These are phyloP conservation scores for Tolypocladium ovalisporum DNA, from an alignment of 2,329 filamentous ascomycete species.

Conservation along the genomic window DNA sequence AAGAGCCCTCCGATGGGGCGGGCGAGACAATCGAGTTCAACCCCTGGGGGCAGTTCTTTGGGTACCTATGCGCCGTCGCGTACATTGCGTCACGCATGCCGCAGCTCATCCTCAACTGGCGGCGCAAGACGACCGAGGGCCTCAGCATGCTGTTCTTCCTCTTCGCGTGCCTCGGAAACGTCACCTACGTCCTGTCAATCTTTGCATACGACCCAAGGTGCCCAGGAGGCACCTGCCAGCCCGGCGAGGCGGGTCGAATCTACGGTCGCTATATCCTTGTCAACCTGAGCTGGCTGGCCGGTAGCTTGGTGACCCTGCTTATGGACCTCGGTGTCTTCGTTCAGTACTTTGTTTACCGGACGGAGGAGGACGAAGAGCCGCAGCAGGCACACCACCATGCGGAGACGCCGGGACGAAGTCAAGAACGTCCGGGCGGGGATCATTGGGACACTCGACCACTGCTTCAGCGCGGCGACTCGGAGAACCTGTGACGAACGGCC, in stretches of 20 bases:
- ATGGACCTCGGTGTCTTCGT: slow-evolving; percentile 80
- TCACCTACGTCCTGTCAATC: slow-evolving; percentile 88
- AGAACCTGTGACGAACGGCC: not conserved
- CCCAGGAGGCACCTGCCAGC: slow-evolving; percentile 38
- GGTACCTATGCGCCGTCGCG: slow-evolving; percentile 79
- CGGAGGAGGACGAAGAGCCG: slow-evolving; percentile 19
- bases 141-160: slow-evolving; percentile 92
- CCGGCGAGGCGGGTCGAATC: slow-evolving; percentile 52
- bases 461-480: slow-evolving; percentile 19
- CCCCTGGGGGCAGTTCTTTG: slow-evolving; percentile 76
- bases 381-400: slow-evolving; percentile 14
- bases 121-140: slow-evolving; percentile 85
- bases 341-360: slow-evolving; percentile 81
- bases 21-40: slow-evolving; percentile 54
- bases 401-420: slow-evolving; percentile 1
- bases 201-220: slow-evolving; percentile 79
- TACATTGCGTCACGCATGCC: slow-evolving; percentile 87
- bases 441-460: slow-evolving; percentile 30
- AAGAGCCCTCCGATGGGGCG: slow-evolving; percentile 25
- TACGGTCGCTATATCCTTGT: slow-evolving; percentile 80
- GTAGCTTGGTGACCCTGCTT: slow-evolving; percentile 77
- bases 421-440: slow-evolving; percentile 10
- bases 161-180: slow-evolving; percentile 89
- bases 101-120: slow-evolving; percentile 84
- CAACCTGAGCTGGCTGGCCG: slow-evolving; percentile 83